phyloP scores from a whole-genome alignment of 2,329 filamentous ascomycete species.

The Ophiostoma pallidulum region DNA sequence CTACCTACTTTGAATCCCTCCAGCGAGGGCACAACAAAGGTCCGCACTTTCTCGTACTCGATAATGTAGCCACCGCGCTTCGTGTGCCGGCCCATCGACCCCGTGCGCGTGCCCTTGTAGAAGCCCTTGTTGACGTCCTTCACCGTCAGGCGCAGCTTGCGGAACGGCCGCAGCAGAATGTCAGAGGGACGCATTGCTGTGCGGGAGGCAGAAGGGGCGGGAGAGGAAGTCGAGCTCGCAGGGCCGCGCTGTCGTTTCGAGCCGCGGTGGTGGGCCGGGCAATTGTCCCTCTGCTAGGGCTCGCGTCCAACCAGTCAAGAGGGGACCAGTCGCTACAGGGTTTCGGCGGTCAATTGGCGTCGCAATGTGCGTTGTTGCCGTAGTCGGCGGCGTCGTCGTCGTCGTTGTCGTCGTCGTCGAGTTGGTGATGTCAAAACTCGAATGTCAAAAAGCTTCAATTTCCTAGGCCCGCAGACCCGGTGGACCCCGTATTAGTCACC shows the following conservation, averaged over 20 bases:
- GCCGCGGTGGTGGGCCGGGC: too few relatives aligned
- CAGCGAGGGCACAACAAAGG: conserved; percentile 65
- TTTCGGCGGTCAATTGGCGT: too few relatives aligned
- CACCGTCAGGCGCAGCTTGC: conserved; percentile 74
- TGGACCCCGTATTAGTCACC: too few relatives aligned
- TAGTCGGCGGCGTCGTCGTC: too few relatives aligned
- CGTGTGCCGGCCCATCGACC: conserved; percentile 77
- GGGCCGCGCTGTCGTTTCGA: too few relatives aligned
- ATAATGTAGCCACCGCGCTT: conserved; percentile 76
- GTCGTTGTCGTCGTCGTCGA: not conserved
- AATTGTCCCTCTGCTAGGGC: too few relatives aligned
- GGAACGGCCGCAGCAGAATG: conserved; percentile 56
- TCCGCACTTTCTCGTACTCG: conserved; percentile 81
- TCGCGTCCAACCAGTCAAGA: too few relatives aligned
- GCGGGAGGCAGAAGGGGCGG: too few relatives aligned
- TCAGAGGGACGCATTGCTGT: conserved; percentile 57
- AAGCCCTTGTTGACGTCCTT: conserved; percentile 89
- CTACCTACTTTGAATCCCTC: conserved; percentile 69
- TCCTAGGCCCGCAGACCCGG: not conserved
- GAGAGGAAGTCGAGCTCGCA: too few relatives aligned
- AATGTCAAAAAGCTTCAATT: not conserved
- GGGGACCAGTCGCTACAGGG: too few relatives aligned
- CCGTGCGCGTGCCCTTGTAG: conserved; percentile 93
- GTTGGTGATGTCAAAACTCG: not conserved
- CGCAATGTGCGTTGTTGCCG: too few relatives aligned